These are phyloP conservation scores for Trametes polyzona DNA, from an alignment of 1,284 basidiomycete species.

Conservation along the genomic window DNA sequence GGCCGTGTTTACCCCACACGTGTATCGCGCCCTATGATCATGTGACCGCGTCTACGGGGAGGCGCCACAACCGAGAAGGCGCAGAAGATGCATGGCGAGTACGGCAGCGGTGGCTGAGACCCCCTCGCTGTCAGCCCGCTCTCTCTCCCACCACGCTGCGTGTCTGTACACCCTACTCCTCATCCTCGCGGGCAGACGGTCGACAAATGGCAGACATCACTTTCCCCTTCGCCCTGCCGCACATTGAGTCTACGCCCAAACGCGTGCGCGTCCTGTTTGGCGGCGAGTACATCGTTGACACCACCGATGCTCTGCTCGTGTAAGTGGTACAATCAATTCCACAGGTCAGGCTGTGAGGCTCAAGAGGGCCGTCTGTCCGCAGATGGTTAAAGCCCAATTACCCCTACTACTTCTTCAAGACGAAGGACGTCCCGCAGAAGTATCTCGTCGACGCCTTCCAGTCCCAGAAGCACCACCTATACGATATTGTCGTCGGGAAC, in stretches of 20 bases:
- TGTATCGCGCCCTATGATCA: constrained; percentile 17
- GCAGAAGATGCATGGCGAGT: background rate
- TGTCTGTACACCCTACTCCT: background rate
- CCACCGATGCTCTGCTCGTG: constrained; percentile 59
- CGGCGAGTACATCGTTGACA: constrained; percentile 58
- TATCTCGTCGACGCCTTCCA: constrained; percentile 42
- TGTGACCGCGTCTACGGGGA: constrained; percentile 27
- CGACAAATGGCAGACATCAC: constrained; percentile 5
- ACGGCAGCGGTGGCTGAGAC: constrained; percentile 1
- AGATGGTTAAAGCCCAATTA: constrained; percentile 64
- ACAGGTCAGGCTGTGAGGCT: background rate
- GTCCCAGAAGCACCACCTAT: constrained; percentile 35
- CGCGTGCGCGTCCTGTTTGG: constrained; percentile 58
- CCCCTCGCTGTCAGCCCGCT: constrained; percentile 9
- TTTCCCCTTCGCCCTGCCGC: constrained; percentile 31
- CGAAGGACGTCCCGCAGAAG: constrained; percentile 45
- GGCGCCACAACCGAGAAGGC: constrained; percentile 4
- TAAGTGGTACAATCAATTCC: constrained; percentile 38
- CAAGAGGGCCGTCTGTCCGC: background rate
- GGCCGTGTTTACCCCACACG: constrained; percentile 20
- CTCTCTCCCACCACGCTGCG: constrained; percentile 3
- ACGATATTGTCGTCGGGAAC: constrained; percentile 51
- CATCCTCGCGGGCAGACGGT: constrained; percentile 2
- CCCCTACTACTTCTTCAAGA: constrained; percentile 57
- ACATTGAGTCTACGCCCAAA: constrained; percentile 39